Conservation (phyloP, 129 eudicot genomes). For the Centaurea solstitialis region DNA sequence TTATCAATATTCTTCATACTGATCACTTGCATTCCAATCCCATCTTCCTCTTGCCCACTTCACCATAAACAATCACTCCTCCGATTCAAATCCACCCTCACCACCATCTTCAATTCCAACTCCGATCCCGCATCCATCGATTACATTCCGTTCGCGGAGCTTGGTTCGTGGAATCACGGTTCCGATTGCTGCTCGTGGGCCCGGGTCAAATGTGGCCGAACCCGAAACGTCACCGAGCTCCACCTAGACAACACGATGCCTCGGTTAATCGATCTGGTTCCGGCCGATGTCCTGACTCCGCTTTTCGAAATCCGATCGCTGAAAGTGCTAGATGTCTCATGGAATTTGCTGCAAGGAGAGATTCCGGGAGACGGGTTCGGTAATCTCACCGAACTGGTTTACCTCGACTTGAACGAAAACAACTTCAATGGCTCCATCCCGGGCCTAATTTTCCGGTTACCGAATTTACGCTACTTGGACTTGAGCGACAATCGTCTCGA, state of each 20-base stretch:
- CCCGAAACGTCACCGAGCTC: slow-evolving; percentile 20
- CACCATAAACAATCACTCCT: too few species aligned
- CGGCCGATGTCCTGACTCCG: slow-evolving; percentile 22
- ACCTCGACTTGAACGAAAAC: neutral
- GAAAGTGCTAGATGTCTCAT: slow-evolving; percentile 33
- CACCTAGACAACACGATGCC: slow-evolving; percentile 13
- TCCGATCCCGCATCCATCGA: neutral
- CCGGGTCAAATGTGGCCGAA: slow-evolving; percentile 17
- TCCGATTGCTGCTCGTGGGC: slow-evolving; percentile 42
- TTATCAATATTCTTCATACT: neutral
- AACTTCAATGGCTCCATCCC: neutral
- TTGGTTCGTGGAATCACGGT: slow-evolving; percentile 28
- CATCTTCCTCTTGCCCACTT: too few species aligned
- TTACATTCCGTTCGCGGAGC: neutral
- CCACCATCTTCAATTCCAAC: slow-evolving; percentile 31
- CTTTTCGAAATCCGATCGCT: slow-evolving; percentile 25
- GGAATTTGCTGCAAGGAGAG: slow-evolving; percentile 19
- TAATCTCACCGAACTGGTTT: slow-evolving; percentile 20
- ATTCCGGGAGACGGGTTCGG: neutral
- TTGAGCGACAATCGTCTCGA: slow-evolving; percentile 18
- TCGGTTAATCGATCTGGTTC: neutral
- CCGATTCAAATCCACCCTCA: neutral
- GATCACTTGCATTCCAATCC: neutral
- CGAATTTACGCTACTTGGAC: slow-evolving; percentile 24
- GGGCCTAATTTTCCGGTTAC: slow-evolving; percentile 22